phyloP scores from a whole-genome alignment of 148 eudicot genomes.

The Suaeda aralocaspica region DNA sequence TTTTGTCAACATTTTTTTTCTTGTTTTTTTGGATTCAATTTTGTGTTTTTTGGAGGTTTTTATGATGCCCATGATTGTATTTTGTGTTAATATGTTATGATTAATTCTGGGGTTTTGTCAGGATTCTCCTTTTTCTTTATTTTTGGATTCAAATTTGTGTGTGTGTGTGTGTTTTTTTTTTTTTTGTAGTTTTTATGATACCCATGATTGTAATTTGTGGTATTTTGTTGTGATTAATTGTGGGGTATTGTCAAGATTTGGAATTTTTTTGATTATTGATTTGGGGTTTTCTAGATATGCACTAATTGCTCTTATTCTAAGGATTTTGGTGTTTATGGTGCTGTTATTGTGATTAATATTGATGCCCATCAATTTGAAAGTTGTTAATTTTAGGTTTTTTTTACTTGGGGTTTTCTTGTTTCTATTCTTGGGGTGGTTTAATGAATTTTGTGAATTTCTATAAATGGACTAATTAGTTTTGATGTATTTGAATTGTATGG shows the following conservation, averaged over 20 bases:
- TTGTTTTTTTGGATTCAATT: too few relatives aligned
- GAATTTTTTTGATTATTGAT: neutral
- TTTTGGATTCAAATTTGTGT: neutral
- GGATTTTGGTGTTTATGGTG: neutral
- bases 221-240: neutral
- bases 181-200: too few relatives aligned
- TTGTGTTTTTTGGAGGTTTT: constrained; percentile 6
- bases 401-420: neutral
- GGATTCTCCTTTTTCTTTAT: neutral
- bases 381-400: neutral
- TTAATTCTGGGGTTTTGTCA: too few relatives aligned
- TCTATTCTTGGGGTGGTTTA: neutral
- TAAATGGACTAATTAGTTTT: neutral
- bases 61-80: constrained; percentile 1
- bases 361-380: too few relatives aligned
- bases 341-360: too few relatives aligned
- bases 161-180: constrained; percentile 4
- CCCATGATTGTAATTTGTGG: neutral
- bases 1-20: too few relatives aligned
- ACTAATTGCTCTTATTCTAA: too few relatives aligned
- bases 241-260: neutral
- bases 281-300: too few relatives aligned
- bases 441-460: neutral
- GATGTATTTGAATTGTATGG: neutral
- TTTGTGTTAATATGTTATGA: neutral